Conservation (phyloP, 2,329 filamentous ascomycete genomes). For the Epichloe typhina region DNA sequence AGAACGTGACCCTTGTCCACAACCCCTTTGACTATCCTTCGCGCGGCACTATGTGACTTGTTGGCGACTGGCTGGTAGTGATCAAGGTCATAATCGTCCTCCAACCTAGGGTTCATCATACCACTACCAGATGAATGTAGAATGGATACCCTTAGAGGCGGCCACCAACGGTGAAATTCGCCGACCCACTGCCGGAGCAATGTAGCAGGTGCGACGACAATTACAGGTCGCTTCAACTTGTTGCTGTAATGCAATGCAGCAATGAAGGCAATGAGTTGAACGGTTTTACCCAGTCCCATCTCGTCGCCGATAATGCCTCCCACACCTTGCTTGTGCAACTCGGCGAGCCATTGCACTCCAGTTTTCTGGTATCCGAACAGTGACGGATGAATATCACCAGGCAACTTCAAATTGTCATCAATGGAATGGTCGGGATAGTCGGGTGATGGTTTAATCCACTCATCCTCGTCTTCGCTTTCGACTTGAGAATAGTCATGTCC, state of each 20-base stretch:
- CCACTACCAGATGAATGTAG: slow-evolving; percentile 91
- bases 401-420: slow-evolving; percentile 64
- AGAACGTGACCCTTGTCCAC: slow-evolving; percentile 78
- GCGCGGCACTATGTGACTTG: slow-evolving; percentile 45
- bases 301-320: slow-evolving; percentile 95
- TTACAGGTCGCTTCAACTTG: slow-evolving; percentile 68
- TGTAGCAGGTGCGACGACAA: slow-evolving; percentile 87
- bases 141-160: slow-evolving; percentile 91
- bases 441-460: slow-evolving; percentile 83
- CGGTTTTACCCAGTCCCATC: slow-evolving; percentile 96
- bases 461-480: slow-evolving; percentile 33
- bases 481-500: slow-evolving; percentile 18
- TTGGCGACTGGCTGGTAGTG: slow-evolving; percentile 21
- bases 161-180: slow-evolving; percentile 98
- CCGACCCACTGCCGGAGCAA: slow-evolving; percentile 97
- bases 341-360: slow-evolving; percentile 90
- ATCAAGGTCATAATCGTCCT: slow-evolving; percentile 39
- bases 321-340: slow-evolving; percentile 77
- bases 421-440: slow-evolving; percentile 64
- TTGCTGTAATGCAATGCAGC: slow-evolving; percentile 88
- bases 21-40: slow-evolving; percentile 70
- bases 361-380: slow-evolving; percentile 97
- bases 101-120: slow-evolving; percentile 71
- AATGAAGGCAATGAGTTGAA: slow-evolving; percentile 60
- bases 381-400: slow-evolving; percentile 84